A percentile compares a stretch with the other conserved stretches of the same genome.
phyloP scores from a whole-genome alignment of 2,329 filamentous ascomycete genomes.

The Aspergillus ochraceus region DNA sequence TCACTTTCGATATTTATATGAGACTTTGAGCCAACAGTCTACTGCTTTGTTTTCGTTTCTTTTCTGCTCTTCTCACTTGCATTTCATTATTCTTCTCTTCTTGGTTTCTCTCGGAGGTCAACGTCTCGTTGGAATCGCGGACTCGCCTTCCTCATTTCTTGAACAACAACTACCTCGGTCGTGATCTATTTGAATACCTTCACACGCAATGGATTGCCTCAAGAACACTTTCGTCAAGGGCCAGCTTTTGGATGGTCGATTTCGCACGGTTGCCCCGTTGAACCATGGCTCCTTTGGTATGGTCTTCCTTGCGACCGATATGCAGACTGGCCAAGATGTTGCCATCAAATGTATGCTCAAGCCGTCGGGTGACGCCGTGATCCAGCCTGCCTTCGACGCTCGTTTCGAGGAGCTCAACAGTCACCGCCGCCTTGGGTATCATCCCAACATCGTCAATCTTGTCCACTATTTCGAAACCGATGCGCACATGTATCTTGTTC shows the following conservation, averaged over 20 bases:
- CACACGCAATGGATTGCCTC: constrained; percentile 33
- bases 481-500: constrained; percentile 83
- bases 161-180: constrained; percentile 10
- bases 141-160: constrained; percentile 21
- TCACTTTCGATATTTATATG: constrained; percentile 30
- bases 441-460: constrained; percentile 92
- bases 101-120: constrained; percentile 22
- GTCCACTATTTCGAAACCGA: constrained; percentile 89
- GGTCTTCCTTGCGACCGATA: constrained; percentile 90
- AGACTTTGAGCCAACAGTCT: constrained; percentile 24
- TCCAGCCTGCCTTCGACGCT: constrained; percentile 73
- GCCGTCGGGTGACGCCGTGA: constrained; percentile 61
- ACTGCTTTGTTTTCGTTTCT: constrained; percentile 17
- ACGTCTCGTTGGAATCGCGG: constrained; percentile 22
- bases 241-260: constrained; percentile 64
- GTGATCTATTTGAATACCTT: constrained; percentile 20
- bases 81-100: constrained; percentile 26
- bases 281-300: constrained; percentile 99
- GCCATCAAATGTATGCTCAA: constrained; percentile 98
- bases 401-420: constrained; percentile 63
- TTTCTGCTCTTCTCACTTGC: constrained; percentile 20
- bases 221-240: constrained; percentile 38
- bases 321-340: constrained; percentile 73
- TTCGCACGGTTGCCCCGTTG: constrained; percentile 86
- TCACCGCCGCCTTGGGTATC: constrained; percentile 74